Evolutionary conservation across 1,284 basidiomycete species (phyloP), one percentile per base, ranked within the genome.

Genomic region (Microbotryum scabiosae): DNA sequence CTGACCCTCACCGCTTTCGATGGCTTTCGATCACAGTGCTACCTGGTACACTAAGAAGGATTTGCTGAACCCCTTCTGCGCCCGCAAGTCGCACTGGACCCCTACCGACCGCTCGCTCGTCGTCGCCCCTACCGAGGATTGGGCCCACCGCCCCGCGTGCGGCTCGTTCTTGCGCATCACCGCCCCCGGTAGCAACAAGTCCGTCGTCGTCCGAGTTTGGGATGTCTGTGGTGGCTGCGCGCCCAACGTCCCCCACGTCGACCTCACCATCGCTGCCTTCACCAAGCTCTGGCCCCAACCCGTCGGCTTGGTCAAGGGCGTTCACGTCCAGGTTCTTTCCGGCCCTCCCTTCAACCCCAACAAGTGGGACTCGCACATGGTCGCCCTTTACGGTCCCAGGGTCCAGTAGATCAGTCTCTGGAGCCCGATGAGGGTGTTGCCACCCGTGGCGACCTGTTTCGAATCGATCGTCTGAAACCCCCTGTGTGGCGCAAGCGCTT

Each of bases 151-250:
- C 4, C 62, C 62, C 9, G 60, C 67, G 1, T 69, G 67, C 48
- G 67, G 67, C 9, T 57, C 65, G 2, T 69, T 61, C 56, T 58
- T 48, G 46, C 54, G n/a, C 54, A 59, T 48, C 25, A 65, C 54
- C 9, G 51, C 57, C 18, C 52, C 57, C 23, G 44, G 59, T n/a
- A 36, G 44, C 26, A 60, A 54, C 5, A 59, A 57, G 44, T 64
- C 65, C 5, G 57, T 67, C 23, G 55, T 69, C 21, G 67, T 66
- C 21, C 54, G 67, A 44, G 54, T 61, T 18, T 66, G 69, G 45
- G 70, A 71, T 54, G 51, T 67, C 32, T 71, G 70, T 54, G 70
- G 70, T 5, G 70, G 70, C 4, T 71, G 70, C 54, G 56, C 54
- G 36, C 64, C 69, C 1, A 59, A 60, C 25, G 57, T 68, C 16